Base-by-base conservation (phyloP, 2,329 filamentous ascomycete genomes). In the Conoideocrella luteorostrata region DNA sequence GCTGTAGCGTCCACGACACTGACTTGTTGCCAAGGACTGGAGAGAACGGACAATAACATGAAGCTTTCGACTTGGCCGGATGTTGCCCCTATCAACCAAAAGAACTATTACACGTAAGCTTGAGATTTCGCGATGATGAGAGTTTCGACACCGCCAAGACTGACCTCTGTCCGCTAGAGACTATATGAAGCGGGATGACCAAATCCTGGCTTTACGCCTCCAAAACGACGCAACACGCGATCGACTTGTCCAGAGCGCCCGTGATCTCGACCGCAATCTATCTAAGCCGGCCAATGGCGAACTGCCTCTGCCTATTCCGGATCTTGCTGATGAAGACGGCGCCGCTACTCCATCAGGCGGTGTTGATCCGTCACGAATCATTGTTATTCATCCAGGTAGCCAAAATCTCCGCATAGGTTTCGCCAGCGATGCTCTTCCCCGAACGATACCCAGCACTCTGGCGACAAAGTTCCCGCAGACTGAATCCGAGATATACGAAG, bases 21-120 rank as follows among this genome's bases (percentile, higher is more conserved):
- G 23, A 45, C 46, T 43, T 34, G 33, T 38, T 32, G 21, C 20
- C 29, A 62, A 96, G 91, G 93, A 52, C 81, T 98, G 52, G 88
- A 95, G 70, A 80, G 91, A 61, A 97, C 93, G 48, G 93, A 98
- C 72, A 98, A 98, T 78, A 90, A 91, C 68, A 91, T 98, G 84
- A 93, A 90, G 61, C 80, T 93, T 60, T 87, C 89, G 38, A 94
- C 78, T 63, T 98, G 93, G 91, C 91, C 93, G 9, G 85, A 93
- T 59, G 82, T 95, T 46, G 77, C 80, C 34, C 88, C 93, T 57
- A 98, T 98, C 67, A 98, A 98, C 63, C 93, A 98, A 66, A 98
- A 98, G 72, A 98, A 98, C 66, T 98, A 98, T 67, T 96, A 96
- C 65, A 95, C 90, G 88, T 93, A 75, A 49, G 82, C 71, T 39